A percentile compares a stretch with the other conserved stretches of the same genome.
Evolutionary conservation across 2,329 filamentous ascomycete genomes (phyloP).

Genomic region (Trichoderma sp.): DNA sequence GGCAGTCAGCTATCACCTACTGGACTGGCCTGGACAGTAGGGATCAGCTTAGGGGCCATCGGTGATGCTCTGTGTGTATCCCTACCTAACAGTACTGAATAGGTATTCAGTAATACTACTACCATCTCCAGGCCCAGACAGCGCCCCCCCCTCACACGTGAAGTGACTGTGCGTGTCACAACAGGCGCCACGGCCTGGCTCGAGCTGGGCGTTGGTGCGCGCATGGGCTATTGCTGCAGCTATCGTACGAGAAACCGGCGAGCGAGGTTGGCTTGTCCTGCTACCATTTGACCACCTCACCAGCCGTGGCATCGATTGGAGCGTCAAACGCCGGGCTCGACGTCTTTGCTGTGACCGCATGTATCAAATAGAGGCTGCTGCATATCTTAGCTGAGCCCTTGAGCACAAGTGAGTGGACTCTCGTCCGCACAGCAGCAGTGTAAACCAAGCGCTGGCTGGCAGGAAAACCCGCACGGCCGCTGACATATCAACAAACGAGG

Average conservation of each 20-base stretch:
- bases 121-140: neutral
- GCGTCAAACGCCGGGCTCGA: neutral
- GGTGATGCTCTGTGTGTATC: neutral
- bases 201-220: neutral
- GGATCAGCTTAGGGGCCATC: neutral
- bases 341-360: neutral
- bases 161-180: neutral
- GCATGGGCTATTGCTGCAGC: conserved; percentile 9
- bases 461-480: neutral
- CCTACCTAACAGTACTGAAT: too few species aligned
- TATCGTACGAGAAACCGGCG: conserved; percentile 2
- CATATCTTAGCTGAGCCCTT: neutral
- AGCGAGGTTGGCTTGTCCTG: neutral
- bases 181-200: neutral
- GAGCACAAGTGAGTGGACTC: neutral
- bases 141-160: neutral
- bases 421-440: neutral
- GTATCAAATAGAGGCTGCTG: too few species aligned
- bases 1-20: neutral
- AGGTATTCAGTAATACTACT: too few species aligned
- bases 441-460: neutral
- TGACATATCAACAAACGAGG: neutral
- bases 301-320: neutral
- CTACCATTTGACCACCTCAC: neutral
- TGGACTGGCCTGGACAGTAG: too few species aligned